Evolutionary conservation across 2,329 filamentous ascomycete species (phyloP).

Genomic region (Tolypocladium inflatum): DNA sequence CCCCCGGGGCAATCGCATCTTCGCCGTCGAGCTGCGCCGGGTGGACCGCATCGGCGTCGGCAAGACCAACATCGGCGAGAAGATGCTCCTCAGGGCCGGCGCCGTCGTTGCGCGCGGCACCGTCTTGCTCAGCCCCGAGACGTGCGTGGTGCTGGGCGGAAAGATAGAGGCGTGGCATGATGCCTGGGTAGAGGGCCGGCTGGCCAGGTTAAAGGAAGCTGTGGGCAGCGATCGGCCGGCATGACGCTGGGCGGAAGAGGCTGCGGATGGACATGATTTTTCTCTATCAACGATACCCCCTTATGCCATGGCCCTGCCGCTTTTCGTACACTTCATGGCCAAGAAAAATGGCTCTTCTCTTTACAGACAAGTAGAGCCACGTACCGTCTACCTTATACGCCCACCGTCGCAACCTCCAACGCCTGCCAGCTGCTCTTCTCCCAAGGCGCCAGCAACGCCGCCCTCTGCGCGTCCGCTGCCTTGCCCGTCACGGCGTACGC

Average conservation of each 20-base stretch:
- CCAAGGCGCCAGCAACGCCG: slow-evolving; percentile 79
- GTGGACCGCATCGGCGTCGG: slow-evolving; percentile 57
- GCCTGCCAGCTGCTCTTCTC: slow-evolving; percentile 52
- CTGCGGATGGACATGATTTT: not conserved
- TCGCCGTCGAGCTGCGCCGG: slow-evolving; percentile 61
- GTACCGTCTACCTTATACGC: slow-evolving; percentile 5
- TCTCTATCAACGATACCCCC: slow-evolving; percentile 4
- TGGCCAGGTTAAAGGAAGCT: slow-evolving; percentile 56
- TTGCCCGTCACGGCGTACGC: slow-evolving; percentile 67
- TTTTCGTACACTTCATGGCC: not conserved
- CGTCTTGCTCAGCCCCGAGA: slow-evolving; percentile 64
- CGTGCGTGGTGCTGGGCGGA: slow-evolving; percentile 69
- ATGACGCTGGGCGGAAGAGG: not conserved
- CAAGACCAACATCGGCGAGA: slow-evolving; percentile 66
- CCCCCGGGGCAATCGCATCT: slow-evolving; percentile 56
- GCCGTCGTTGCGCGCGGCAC: slow-evolving; percentile 64
- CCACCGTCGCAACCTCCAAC: slow-evolving; percentile 26
- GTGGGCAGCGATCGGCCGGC: slow-evolving; percentile 28
- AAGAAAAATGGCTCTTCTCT: not conserved
- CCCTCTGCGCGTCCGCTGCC: slow-evolving; percentile 64
- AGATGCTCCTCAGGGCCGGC: slow-evolving; percentile 61
- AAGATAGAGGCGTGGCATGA: slow-evolving; percentile 76
- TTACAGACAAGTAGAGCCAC: not conserved
- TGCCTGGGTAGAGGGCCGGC: slow-evolving; percentile 63
- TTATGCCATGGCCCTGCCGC: not conserved